Percentiles rank a stretch among this genome's conserved stretches.
Conservation (phyloP, 306 rosid genomes). For the Casuarina glauca region DNA sequence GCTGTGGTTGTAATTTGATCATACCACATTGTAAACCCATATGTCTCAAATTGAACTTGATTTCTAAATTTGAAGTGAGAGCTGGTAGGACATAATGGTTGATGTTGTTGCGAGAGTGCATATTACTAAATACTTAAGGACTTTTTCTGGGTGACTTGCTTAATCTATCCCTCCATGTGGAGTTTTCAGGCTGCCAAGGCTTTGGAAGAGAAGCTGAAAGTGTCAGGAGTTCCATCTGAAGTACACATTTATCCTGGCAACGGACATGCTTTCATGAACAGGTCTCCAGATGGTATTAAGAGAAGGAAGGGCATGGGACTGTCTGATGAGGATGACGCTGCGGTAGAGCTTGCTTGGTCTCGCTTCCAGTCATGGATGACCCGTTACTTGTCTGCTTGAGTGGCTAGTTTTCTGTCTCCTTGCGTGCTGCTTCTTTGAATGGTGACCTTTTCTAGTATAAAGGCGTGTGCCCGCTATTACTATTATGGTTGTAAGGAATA, state of each 20-base stretch:
- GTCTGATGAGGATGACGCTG: conserved; percentile 69
- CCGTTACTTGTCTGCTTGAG: conserved; percentile 44
- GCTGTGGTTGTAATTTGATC: not conserved
- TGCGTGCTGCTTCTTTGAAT: conserved; percentile 7
- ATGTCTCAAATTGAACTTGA: not conserved
- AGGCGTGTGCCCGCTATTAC: not conserved
- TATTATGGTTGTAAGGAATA: no score
- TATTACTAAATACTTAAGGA: no score
- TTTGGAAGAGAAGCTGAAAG: conserved; percentile 85
- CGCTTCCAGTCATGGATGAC: conserved; percentile 91
- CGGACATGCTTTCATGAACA: conserved; percentile 92
- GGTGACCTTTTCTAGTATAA: not conserved
- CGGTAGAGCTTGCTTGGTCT: conserved; percentile 89
- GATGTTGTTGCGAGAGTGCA: not conserved
- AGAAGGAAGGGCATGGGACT: conserved; percentile 90
- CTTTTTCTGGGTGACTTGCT: not conserved
- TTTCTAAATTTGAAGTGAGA: not conserved
- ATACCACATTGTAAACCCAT: not conserved
- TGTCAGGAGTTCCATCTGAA: conserved; percentile 77
- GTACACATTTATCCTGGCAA: conserved; percentile 77
- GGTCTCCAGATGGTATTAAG: conserved; percentile 72
- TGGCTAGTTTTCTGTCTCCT: not conserved
- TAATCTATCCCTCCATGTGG: conserved; percentile 19
- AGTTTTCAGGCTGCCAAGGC: conserved; percentile 78
- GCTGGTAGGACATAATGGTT: not conserved